Conservation (phyloP, 176 grass and related monocot genomes). For the Hordeum vulgare region DNA sequence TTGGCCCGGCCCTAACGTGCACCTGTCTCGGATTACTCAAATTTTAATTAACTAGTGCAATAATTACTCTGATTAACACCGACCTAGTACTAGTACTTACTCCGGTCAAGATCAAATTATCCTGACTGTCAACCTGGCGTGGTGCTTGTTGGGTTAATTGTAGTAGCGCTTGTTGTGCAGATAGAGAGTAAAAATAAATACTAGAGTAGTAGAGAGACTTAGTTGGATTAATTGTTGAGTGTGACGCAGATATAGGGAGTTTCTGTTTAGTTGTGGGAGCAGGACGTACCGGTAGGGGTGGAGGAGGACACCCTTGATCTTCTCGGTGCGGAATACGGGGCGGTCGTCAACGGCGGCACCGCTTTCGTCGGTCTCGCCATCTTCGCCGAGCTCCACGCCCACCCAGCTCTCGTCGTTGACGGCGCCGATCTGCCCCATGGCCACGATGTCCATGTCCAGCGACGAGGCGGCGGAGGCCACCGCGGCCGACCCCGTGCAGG, state of each 20-base stretch:
- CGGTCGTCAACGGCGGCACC: slow-evolving; percentile 39
- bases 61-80: background rate
- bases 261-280: background rate
- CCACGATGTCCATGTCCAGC: slow-evolving; percentile 40
- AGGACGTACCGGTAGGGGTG: slow-evolving; percentile 41
- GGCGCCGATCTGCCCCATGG: slow-evolving; percentile 34
- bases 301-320: slow-evolving; percentile 49
- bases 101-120: background rate
- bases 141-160: background rate
- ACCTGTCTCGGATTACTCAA: background rate
- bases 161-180: background rate
- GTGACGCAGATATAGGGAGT: background rate
- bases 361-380: slow-evolving; percentile 6
- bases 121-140: background rate
- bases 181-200: background rate
- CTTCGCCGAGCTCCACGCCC: slow-evolving; percentile 43
- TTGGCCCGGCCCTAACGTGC: background rate
- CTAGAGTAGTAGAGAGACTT: too few relatives aligned
- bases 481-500: slow-evolving; percentile 41
- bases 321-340: slow-evolving; percentile 56
- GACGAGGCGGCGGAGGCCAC: slow-evolving; percentile 48
- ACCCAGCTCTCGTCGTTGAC: slow-evolving; percentile 46
- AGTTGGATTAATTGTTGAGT: background rate
- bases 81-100: background rate
- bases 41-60: background rate